Evolutionary conservation across 2,329 filamentous ascomycete species (phyloP), one percentile per base, ranked within the genome.

Genomic region (Hypoxylon rubiginosum): DNA sequence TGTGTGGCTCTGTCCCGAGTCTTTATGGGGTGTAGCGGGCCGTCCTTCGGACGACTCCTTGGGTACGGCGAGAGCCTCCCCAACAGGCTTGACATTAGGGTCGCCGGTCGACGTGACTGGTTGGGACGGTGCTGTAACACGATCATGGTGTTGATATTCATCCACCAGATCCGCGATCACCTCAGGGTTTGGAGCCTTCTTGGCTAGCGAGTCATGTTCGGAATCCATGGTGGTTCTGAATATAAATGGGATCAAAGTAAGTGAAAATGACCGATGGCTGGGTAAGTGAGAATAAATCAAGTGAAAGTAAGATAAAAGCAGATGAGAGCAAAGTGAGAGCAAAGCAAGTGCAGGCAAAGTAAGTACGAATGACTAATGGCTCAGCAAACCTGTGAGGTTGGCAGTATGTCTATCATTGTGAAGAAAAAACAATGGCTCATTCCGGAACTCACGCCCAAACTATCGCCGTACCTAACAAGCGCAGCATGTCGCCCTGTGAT

Each of bases 201-300:
- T 56, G 28, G 34, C 43, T 32, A 41, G 28, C n/a, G 36, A 26
- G 3, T 28, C 15, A 28, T 6, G n/a, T n/a, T 30, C 52, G n/a
- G 61, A 39, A 39, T 41, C 30, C 39, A 64, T 64, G 26, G 7
- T 19, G 15, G 4, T 19, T 9, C 39, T n/a, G 3, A 43, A 10
- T 5, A 28, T 19, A 59, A 2, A 9, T 41, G 15, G 30, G n/a
- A 15, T 39, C 15, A 11, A 30, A 51, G 10, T 3, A 52, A 8
- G 7, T 4, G 51, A 3, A 11, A 30, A 41, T 52, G 39, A 11
- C 15, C 2, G 17, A 45, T 28, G 48, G 4, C 15, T 41, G n/a
- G 15, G 11, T 36, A 43, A 19, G 7, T n/a, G n/a, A n/a, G n/a
- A n/a, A n/a, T n/a, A n/a, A n/a, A n/a, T n/a, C n/a, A n/a, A n/a